Base-by-base conservation (phyloP, 2,329 filamentous ascomycete species). In the Hymenoscyphus occultus region DNA sequence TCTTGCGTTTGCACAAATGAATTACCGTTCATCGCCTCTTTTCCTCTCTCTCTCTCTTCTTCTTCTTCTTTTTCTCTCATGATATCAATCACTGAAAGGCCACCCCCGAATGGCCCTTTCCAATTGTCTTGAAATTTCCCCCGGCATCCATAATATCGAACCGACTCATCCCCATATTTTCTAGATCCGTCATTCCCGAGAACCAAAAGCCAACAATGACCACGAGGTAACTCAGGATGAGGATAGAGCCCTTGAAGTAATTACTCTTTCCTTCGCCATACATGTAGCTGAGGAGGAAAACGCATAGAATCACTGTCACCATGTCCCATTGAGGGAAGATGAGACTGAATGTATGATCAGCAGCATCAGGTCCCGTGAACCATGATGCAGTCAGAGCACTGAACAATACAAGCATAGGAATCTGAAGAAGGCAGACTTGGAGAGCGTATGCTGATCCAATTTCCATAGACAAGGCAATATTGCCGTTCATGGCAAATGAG, bases 261-360 rank as follows among this genome's bases (percentile, higher is more conserved):
- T 99, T 99, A 82, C 93, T 98, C 86, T 99, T 99, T 51, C 95
- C 95, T 79, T 99, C 95, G 61, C 94, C 92, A 73, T 98, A 96
- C 82, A 99, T 94, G 81, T 98, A 97, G 74, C 93, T 97, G 70
- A 99, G 86, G 64, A 99, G 81, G 80, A 99, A 97, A 19, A 99
- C 93, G 74, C 94, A 97, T 16, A 99, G 80, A 66, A 98, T 97
- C 16, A 98, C 92, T 0, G 92, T 97, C 13, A 98, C 89, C 92
- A 99, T 96, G 77, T 99, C 95, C 94, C 94, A 99, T 77, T 99
- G 95, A 0, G 95, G 95, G 80, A 99, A 98, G 56, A 98, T 92
- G 40, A 99, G 85, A 42, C 88, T 91, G 76, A 95, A 95, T 0
- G 88, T 91, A 75, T 90, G 89, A 65, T 83, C 78, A 4, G 79